Evolutionary conservation across 2,329 filamentous ascomycete species (phyloP).

Genomic region (Geosmithia putterillii): DNA sequence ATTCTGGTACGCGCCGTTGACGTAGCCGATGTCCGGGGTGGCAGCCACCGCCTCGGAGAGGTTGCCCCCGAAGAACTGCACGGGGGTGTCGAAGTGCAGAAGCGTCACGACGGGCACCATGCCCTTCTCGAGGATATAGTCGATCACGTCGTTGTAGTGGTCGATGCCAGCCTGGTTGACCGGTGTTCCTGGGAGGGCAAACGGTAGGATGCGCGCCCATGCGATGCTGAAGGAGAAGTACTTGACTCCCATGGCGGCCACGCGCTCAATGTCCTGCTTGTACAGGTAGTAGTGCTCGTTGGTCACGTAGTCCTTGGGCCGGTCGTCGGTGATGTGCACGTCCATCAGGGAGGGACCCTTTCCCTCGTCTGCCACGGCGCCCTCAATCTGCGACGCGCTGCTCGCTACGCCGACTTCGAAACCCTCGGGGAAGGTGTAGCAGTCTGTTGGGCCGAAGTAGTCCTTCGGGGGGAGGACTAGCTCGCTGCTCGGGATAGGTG

Average conservation of each 20-base stretch:
- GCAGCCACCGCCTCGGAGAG: slow-evolving; percentile 8
- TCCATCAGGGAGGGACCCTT: slow-evolving; percentile 29
- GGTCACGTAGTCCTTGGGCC: slow-evolving; percentile 20
- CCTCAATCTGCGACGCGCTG: slow-evolving; percentile 31
- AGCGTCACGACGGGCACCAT: slow-evolving; percentile 35
- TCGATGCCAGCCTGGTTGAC: slow-evolving; percentile 36
- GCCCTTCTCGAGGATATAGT: slow-evolving; percentile 33
- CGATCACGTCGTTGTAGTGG: slow-evolving; percentile 42
- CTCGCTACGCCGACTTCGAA: slow-evolving; percentile 37
- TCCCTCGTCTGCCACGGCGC: slow-evolving; percentile 30
- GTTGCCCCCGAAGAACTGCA: slow-evolving; percentile 26
- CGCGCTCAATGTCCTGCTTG: slow-evolving; percentile 41
- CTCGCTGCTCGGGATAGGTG: slow-evolving; percentile 38
- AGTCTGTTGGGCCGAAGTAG: slow-evolving; percentile 33
- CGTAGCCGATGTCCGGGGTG: slow-evolving; percentile 20
- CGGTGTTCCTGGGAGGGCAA: slow-evolving; percentile 33
- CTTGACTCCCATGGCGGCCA: slow-evolving; percentile 36
- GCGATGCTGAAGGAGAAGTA: slow-evolving; percentile 40
- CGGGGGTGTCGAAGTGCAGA: slow-evolving; percentile 34
- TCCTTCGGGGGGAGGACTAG: slow-evolving; percentile 41
- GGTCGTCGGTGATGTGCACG: slow-evolving; percentile 15
- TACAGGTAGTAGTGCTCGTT: slow-evolving; percentile 43
- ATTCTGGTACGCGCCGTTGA: slow-evolving; percentile 30
- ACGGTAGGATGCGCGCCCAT: slow-evolving; percentile 40
- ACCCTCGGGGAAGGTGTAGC: slow-evolving; percentile 33